Percentiles rank a stretch among this genome's conserved stretches.
These are phyloP conservation scores for Fagus sylvatica DNA, from an alignment of 306 rosid genomes.

Conservation along the genomic window DNA sequence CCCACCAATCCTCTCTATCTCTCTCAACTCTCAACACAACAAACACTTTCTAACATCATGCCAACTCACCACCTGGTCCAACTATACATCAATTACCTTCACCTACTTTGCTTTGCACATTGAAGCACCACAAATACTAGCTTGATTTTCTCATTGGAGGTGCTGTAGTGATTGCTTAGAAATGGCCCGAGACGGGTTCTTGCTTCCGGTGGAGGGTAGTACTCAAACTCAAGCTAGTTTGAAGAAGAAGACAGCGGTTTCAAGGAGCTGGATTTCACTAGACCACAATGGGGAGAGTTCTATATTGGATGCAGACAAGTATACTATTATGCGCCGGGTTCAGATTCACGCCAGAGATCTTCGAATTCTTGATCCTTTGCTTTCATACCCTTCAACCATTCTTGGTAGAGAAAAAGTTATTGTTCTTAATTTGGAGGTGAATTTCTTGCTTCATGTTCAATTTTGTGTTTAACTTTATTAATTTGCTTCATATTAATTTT, in stretches of 20 bases:
- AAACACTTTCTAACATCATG: neutral
- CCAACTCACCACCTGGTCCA: conserved; percentile 3
- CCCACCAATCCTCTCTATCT: neutral
- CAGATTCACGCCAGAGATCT: conserved; percentile 77
- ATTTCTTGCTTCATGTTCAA: neutral
- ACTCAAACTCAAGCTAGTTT: conserved; percentile 23
- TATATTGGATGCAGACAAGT: conserved; percentile 67
- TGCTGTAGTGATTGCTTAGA: neutral
- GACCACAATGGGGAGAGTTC: conserved; percentile 49
- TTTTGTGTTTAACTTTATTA: neutral
- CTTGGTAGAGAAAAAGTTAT: conserved; percentile 78
- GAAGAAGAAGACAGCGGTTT: conserved; percentile 58
- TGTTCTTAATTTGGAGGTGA: conserved; percentile 83
- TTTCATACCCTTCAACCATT: conserved; percentile 74
- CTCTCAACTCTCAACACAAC: neutral
- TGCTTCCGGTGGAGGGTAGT: conserved; percentile 29
- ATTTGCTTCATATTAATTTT: neutral
- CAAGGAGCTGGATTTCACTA: conserved; percentile 66
- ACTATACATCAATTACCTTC: neutral
- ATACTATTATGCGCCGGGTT: conserved; percentile 72
- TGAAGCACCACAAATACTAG: neutral
- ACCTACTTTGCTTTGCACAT: neutral
- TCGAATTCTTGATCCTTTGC: conserved; percentile 74
- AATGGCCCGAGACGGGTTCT: conserved; percentile 28
- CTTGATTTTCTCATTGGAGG: neutral